A percentile compares a stretch with the other conserved stretches of the same genome.
These are phyloP conservation scores for Abelmoschus esculentus DNA, from an alignment of 345 rosid genomes.

Conservation along the genomic window DNA sequence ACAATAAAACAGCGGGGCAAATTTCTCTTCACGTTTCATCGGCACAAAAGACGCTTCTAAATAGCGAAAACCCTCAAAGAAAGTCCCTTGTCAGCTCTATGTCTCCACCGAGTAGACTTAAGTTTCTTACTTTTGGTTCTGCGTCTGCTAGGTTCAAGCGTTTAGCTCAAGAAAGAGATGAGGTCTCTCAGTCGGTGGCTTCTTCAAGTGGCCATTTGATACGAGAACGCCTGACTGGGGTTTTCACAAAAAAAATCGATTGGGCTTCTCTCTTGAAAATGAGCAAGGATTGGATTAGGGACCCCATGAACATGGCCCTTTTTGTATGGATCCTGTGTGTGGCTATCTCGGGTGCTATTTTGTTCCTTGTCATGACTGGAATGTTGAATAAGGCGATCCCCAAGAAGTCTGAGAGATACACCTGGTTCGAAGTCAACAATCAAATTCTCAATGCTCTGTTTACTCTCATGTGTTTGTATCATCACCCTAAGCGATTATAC, in stretches of 20 bases:
- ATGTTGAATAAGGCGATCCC: constrained; percentile 71
- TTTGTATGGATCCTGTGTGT: constrained; percentile 62
- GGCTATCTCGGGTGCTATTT: constrained; percentile 84
- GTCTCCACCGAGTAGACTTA: constrained; percentile 28
- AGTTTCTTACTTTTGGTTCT: constrained; percentile 52
- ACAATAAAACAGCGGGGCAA: constrained; percentile 17
- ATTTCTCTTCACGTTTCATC: constrained; percentile 42
- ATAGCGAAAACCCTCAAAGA: constrained; percentile 22
- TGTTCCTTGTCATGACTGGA: constrained; percentile 94
- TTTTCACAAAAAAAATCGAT: constrained; percentile 52
- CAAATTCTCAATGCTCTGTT: constrained; percentile 86
- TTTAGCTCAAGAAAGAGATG: constrained; percentile 59
- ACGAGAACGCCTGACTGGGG: constrained; percentile 47
- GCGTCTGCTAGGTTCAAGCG: constrained; percentile 61
- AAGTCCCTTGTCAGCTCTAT: constrained; percentile 18
- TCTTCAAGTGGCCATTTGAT: constrained; percentile 40
- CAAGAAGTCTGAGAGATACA: constrained; percentile 58
- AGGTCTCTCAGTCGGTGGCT: constrained; percentile 50
- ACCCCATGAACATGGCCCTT: constrained; percentile 82
- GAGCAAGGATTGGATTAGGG: constrained; percentile 62
- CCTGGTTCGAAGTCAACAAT: constrained; percentile 92
- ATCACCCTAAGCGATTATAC: constrained; percentile 83
- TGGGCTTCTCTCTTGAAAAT: constrained; percentile 53
- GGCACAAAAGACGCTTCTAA: constrained; percentile 30
- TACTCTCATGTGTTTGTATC: constrained; percentile 89